Base-by-base conservation (phyloP, 2,329 filamentous ascomycete genomes). In the Microcera coccophila region DNA sequence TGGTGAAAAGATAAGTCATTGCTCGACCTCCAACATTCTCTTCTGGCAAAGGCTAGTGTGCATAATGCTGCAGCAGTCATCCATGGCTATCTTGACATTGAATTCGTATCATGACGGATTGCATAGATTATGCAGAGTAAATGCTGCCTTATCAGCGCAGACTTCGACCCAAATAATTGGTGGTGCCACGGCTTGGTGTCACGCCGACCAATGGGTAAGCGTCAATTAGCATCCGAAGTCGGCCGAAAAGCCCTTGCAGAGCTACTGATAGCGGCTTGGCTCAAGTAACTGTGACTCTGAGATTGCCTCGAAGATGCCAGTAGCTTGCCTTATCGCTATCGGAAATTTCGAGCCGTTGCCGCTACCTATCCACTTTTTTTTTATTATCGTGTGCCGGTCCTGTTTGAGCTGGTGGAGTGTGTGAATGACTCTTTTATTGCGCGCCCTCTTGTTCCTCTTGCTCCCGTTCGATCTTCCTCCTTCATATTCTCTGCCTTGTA, bases 181-280 rank as follows among this genome's bases (percentile, higher is more conserved):
- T 24, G 36, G 41, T 39, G 26, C 43, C 44, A 28, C 20, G 41
- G 50, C 22, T 24, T 24, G 41, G 26, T 44, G 32, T 44, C 32
- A 22, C 32, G 36, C 42, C 50, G 32, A 36, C 55, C 55, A 58
- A 58, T 58, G 34, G 45, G 48, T 39, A 36, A 39, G 39, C 45
- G 39, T 24, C 47, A 54, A 54, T 55, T 57, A 48, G 36, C 33
- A 54, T 53, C 55, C 55, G 55, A 58, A 55, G 47, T 58, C 55
- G 55, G 55, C 51, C 49, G 29, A 9, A 9, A 14, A 28, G 24
- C 15, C 29, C 12, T n/a, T 8, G 29, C 8, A 32, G 15, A 8
- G n/a, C n/a, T 26, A n/a, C 29, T 32, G 29, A 32, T 17, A 32
- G 29, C 29, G 15, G 29, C 29, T 5, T 32, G 29, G 7, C 8